phyloP scores from a whole-genome alignment of 495 filamentous ascomycete species.

The Diplogelasinospora grovesii region DNA sequence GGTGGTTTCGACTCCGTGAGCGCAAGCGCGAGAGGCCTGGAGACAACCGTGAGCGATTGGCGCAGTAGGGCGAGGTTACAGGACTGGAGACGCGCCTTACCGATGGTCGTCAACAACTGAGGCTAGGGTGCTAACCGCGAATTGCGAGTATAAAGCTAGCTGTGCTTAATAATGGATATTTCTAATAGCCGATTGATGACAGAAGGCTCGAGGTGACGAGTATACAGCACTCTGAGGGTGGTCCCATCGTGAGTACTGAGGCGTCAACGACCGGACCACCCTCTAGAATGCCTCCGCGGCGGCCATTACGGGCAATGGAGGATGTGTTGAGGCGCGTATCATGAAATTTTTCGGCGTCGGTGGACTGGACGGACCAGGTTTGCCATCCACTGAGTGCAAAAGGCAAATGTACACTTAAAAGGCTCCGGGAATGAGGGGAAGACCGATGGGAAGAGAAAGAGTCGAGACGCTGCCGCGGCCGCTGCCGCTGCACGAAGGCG shows the following conservation, averaged over 20 bases:
- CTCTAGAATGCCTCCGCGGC: conserved; percentile 43
- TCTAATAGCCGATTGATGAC: too few species aligned
- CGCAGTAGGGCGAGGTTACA: too few species aligned
- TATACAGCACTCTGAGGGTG: conserved; percentile 37
- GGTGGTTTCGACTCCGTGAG: background rate
- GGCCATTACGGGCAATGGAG: conserved; percentile 31
- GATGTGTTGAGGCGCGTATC: conserved; percentile 13
- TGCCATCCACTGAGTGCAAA: too few species aligned
- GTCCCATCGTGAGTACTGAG: conserved; percentile 41
- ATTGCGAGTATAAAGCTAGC: too few species aligned
- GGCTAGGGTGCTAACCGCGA: too few species aligned
- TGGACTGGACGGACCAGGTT: background rate
- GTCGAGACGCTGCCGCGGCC: conserved; percentile 4
- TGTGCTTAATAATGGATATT: too few species aligned
- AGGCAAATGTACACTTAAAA: too few species aligned
- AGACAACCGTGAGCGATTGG: too few species aligned
- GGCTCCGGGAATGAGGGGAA: conserved; percentile 18
- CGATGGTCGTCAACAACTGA: too few species aligned
- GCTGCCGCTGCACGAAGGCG: conserved; percentile 9
- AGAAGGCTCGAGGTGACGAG: conserved; percentile 14
- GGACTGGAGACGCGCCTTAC: too few species aligned
- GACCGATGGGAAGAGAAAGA: background rate
- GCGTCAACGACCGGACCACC: conserved; percentile 39
- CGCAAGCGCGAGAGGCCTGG: background rate
- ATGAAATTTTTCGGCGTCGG: conserved; percentile 8